Conservation (phyloP, 2,329 filamentous ascomycete genomes). For the Bipolaris oryzae region DNA sequence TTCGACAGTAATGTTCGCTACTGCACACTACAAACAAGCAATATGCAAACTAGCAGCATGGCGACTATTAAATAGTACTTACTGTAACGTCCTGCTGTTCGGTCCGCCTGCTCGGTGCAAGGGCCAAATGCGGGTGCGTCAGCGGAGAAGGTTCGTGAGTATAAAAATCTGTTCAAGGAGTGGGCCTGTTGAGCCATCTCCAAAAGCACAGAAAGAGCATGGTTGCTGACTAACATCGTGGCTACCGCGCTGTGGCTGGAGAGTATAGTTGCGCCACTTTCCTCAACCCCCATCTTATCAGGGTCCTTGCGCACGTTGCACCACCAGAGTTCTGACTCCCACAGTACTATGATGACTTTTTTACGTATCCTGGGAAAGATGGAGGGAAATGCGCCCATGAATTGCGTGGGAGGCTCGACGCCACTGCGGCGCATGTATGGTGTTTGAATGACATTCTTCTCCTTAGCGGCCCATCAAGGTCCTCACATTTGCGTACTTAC, state of each 20-base stretch:
- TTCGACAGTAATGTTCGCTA: background rate
- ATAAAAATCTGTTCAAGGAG: background rate
- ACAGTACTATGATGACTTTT: background rate
- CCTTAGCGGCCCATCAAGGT: slow-evolving; percentile 17
- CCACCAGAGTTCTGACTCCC: slow-evolving; percentile 1
- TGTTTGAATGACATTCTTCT: slow-evolving; percentile 5
- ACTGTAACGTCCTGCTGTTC: background rate
- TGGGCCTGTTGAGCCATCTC: background rate
- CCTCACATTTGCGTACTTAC: slow-evolving; percentile 5
- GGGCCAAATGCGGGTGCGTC: background rate
- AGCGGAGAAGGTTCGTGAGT: background rate
- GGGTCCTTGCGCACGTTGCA: background rate
- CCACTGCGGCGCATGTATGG: background rate
- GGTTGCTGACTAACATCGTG: background rate
- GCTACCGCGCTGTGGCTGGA: background rate
- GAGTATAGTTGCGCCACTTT: background rate
- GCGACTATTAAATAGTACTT: background rate
- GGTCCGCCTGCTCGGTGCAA: background rate
- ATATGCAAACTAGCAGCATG: background rate
- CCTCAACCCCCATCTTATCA: background rate
- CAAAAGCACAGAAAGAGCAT: background rate
- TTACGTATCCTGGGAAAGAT: background rate
- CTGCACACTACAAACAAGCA: background rate
- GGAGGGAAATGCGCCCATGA: background rate
- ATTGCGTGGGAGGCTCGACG: background rate